Conservation (phyloP, 176 grass and related monocot genomes). For the barley (Hordeum vulgare) region DNA sequence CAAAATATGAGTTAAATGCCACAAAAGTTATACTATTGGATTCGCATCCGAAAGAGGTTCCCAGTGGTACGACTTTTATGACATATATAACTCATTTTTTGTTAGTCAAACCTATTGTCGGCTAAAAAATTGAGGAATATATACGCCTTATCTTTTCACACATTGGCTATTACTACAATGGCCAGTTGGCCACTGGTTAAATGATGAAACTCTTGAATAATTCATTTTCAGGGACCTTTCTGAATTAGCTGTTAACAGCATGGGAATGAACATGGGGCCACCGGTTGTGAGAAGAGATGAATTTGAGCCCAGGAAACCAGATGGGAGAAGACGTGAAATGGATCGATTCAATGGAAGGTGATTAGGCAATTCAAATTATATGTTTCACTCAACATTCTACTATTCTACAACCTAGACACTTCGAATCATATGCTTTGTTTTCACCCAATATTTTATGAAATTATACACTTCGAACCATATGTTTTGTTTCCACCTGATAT, state of each 20-base stretch:
- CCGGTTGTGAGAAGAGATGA: slow-evolving; percentile 64
- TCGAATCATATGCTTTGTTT: not conserved
- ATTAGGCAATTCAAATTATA: not conserved
- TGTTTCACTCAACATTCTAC: not conserved
- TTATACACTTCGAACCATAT: not conserved
- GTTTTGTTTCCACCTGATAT: not conserved
- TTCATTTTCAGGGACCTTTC: slow-evolving; percentile 73
- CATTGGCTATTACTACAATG: not conserved
- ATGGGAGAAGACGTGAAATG: slow-evolving; percentile 54
- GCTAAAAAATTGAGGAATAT: not conserved
- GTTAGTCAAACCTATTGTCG: not conserved
- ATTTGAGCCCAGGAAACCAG: slow-evolving; percentile 57
- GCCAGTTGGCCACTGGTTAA: slow-evolving; percentile 2
- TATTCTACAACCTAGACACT: not conserved
- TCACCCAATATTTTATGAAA: not conserved
- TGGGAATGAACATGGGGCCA: slow-evolving; percentile 74
- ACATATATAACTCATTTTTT: not conserved
- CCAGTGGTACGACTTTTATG: too few species aligned
- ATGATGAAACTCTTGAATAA: slow-evolving; percentile 10
- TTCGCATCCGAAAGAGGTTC: not conserved
- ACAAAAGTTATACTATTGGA: not conserved
- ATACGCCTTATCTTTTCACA: not conserved
- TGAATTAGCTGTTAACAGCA: slow-evolving; percentile 69
- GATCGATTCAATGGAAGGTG: slow-evolving; percentile 74
- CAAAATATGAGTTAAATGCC: not conserved